Evolutionary conservation across 441 rosid species (phyloP).

Genomic region (Daphne laureola): DNA sequence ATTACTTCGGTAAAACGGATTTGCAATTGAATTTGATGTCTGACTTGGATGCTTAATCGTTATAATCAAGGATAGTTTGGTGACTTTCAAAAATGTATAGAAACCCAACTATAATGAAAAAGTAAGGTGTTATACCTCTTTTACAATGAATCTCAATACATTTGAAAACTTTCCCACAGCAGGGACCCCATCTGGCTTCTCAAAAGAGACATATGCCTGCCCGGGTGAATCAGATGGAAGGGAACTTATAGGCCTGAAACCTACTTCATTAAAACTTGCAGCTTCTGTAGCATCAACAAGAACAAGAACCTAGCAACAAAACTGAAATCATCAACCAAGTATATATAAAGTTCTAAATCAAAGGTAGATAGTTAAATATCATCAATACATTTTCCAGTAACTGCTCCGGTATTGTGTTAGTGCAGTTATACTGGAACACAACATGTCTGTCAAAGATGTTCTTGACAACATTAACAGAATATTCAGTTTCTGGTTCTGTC

Average conservation of each 20-base stretch:
- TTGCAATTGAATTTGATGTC: too few relatives aligned
- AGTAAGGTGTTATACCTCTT: constrained; percentile 48
- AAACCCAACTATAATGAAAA: not conserved
- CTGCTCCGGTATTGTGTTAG: constrained; percentile 91
- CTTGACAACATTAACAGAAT: constrained; percentile 91
- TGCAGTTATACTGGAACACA: constrained; percentile 94
- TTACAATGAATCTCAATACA: constrained; percentile 74
- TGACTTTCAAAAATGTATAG: too few relatives aligned
- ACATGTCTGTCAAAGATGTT: constrained; percentile 82
- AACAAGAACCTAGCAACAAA: constrained; percentile 59
- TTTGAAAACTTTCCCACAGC: constrained; percentile 88
- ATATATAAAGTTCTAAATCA: constrained; percentile 8
- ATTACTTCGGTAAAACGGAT: too few relatives aligned
- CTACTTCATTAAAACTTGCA: constrained; percentile 61
- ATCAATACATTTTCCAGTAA: constrained; percentile 78
- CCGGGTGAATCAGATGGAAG: constrained; percentile 95
- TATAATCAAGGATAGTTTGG: too few relatives aligned
- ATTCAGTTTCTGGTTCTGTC: constrained; percentile 98
- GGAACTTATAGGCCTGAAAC: constrained; percentile 60
- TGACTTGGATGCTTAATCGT: too few relatives aligned
- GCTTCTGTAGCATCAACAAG: constrained; percentile 90
- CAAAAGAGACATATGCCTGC: constrained; percentile 80
- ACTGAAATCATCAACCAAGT: constrained; percentile 11
- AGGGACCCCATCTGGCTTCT: constrained; percentile 76
- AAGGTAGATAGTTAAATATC: constrained; percentile 6